phyloP scores from a whole-genome alignment of 768 basidiomycete genomes.

The Agrocybe praecox region DNA sequence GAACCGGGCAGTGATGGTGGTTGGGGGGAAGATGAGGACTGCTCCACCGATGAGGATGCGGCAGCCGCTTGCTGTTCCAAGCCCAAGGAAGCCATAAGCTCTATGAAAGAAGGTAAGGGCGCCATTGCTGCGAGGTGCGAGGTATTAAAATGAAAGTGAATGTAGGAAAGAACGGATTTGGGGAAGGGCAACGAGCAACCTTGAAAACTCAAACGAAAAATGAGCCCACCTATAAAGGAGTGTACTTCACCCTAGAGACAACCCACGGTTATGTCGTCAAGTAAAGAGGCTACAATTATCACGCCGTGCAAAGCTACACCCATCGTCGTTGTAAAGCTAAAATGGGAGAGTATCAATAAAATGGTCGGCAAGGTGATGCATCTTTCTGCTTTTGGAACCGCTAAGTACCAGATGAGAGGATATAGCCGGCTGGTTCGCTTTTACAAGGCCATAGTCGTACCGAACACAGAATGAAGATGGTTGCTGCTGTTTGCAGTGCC shows the following conservation, averaged over 20 bases:
- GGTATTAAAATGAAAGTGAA: conserved; percentile 29
- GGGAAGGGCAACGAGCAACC: conserved; percentile 40
- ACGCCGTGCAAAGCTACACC: conserved; percentile 34
- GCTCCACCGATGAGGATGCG: conserved; percentile 31
- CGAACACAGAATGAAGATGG: conserved; percentile 12
- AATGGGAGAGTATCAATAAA: conserved; percentile 7
- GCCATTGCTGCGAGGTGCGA: conserved; percentile 47
- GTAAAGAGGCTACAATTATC: conserved; percentile 44
- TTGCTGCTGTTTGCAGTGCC: conserved; percentile 18
- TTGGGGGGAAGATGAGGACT: conserved; percentile 39
- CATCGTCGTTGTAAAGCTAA: conserved; percentile 37
- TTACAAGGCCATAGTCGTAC: conserved; percentile 10
- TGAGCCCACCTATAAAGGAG: conserved; percentile 41
- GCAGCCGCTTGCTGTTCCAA: conserved; percentile 55
- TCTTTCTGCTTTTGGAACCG: conserved; percentile 32
- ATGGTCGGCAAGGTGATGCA: conserved; percentile 68
- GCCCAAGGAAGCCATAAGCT: conserved; percentile 85
- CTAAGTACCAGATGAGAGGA: conserved; percentile 13
- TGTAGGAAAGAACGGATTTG: conserved; percentile 25
- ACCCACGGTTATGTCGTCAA: conserved; percentile 60
- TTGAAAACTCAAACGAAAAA: conserved; percentile 27
- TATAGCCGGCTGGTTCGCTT: conserved; percentile 16
- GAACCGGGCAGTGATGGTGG: conserved; percentile 49
- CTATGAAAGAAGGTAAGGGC: conserved; percentile 83
- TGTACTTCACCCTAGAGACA: conserved; percentile 51